Conservation (phyloP, 2,329 filamentous ascomycete genomes). For the Arthrinium phaeospermum region DNA sequence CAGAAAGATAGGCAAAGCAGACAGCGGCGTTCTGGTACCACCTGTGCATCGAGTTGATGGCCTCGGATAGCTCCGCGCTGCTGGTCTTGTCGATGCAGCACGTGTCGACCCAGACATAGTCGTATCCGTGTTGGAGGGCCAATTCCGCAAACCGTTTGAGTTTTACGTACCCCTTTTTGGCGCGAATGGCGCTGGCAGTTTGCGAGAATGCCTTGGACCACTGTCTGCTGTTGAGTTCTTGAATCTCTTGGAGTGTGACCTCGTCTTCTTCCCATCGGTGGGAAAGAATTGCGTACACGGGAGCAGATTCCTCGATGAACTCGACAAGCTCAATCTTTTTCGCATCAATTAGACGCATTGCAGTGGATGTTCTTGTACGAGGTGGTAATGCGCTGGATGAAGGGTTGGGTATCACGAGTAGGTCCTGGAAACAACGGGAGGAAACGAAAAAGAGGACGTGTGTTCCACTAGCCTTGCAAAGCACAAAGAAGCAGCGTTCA, state of each 20-base stretch:
- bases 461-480: too few species aligned
- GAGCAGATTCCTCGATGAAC: background rate
- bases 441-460: too few species aligned
- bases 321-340: background rate
- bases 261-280: background rate
- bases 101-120: constrained; percentile 26
- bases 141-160: background rate
- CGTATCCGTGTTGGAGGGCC: background rate
- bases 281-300: background rate
- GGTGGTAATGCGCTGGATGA: too few species aligned
- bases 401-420: too few species aligned
- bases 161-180: background rate
- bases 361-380: too few species aligned
- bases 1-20: constrained; percentile 25
- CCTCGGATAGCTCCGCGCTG: constrained; percentile 26
- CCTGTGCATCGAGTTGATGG: constrained; percentile 15
- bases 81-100: constrained; percentile 28
- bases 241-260: background rate
- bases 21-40: constrained; percentile 24
- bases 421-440: too few species aligned
- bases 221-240: background rate
- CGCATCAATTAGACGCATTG: background rate
- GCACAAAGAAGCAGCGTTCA: too few species aligned
- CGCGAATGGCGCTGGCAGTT: background rate
- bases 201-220: background rate